phyloP scores from a whole-genome alignment of 495 filamentous ascomycete genomes.

The Xylaria longipes region DNA sequence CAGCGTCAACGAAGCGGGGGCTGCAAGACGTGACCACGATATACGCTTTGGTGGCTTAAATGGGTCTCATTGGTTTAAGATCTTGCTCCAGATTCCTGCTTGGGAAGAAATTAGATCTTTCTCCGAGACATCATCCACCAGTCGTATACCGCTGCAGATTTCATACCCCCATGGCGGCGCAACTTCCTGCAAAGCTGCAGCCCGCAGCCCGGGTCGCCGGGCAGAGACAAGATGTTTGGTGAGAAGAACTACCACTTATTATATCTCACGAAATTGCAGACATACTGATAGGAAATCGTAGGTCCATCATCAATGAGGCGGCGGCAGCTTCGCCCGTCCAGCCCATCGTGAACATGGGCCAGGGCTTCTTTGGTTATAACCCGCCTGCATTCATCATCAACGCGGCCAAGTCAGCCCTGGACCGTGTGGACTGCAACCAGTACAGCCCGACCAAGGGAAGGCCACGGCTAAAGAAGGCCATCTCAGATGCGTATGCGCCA shows the following conservation, averaged over 20 bases:
- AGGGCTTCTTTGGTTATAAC: slow-evolving; percentile 99
- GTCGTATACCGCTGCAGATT: slow-evolving; percentile 29
- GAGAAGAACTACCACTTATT: slow-evolving; percentile 29
- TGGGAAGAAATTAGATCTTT: slow-evolving; percentile 4
- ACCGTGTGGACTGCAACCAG: slow-evolving; percentile 97
- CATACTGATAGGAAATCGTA: slow-evolving; percentile 41
- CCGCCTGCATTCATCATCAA: slow-evolving; percentile 89
- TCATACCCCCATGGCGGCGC: slow-evolving; percentile 35
- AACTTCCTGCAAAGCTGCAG: slow-evolving; percentile 50
- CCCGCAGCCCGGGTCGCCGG: slow-evolving; percentile 82
- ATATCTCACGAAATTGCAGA: neutral
- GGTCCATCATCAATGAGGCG: slow-evolving; percentile 96
- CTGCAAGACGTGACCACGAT: neutral
- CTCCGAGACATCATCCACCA: neutral
- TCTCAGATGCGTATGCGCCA: slow-evolving; percentile 87
- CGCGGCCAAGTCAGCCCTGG: slow-evolving; percentile 86
- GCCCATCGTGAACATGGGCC: slow-evolving; percentile 94
- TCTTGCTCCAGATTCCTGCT: slow-evolving; percentile 11
- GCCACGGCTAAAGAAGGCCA: slow-evolving; percentile 86
- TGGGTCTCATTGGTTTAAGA: slow-evolving; percentile 5
- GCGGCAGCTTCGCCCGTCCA: slow-evolving; percentile 80
- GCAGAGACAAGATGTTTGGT: slow-evolving; percentile 95
- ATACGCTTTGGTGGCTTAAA: neutral
- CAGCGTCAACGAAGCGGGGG: neutral
- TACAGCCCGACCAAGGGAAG: slow-evolving; percentile 96